Base-by-base conservation (phyloP, 1,284 basidiomycete genomes). In the Fomitopsis palustris region DNA sequence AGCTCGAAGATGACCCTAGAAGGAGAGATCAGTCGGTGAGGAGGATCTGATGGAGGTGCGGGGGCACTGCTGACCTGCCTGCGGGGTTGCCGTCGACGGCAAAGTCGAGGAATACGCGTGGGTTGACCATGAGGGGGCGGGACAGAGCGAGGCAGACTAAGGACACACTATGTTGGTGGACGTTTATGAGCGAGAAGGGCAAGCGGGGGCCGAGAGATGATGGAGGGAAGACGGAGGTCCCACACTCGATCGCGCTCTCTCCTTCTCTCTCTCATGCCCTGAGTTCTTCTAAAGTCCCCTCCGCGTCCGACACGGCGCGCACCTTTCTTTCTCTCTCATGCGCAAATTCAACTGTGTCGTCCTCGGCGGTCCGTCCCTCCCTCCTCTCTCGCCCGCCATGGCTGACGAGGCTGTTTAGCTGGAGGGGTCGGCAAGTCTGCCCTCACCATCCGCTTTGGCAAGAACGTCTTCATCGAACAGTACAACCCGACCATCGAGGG, bases 401-500 rank as follows among this genome's bases (percentile, higher is more conserved):
- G n/a, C n/a, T n/a, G n/a, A n/a, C n/a, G n/a, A n/a, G n/a, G 41
- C 58, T 43, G 53, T 52, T 56, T 16, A 91, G 89, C 90, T 67
- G 89, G 90, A 68, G 89, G 89, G 35, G 91, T 94, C 58, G 92
- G 92, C 56, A 94, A 94, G 75, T 92, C 90, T 33, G 90, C 92
- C 19, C 78, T 79, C 49, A 75, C 77, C 71, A 87, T 92, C 58
- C 83, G 92, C 58, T 93, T 88, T 72, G 83, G 92, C 53, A 82
- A 83, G 66, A 83, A 88, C 68, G 77, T 83, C 56, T 94, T 93
- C 71, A 77, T 90, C 42, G 86, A 90, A 66, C 81, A 81, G 62
- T 93, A 93, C 71, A 88, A 93, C 69, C 90, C 90, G 27, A 93
- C 90, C 10, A 92, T 92, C 68, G 90, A 92, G 83, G 88, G 90